Conservation (phyloP, 2,329 filamentous ascomycete genomes). For the Cordyceps militaris region DNA sequence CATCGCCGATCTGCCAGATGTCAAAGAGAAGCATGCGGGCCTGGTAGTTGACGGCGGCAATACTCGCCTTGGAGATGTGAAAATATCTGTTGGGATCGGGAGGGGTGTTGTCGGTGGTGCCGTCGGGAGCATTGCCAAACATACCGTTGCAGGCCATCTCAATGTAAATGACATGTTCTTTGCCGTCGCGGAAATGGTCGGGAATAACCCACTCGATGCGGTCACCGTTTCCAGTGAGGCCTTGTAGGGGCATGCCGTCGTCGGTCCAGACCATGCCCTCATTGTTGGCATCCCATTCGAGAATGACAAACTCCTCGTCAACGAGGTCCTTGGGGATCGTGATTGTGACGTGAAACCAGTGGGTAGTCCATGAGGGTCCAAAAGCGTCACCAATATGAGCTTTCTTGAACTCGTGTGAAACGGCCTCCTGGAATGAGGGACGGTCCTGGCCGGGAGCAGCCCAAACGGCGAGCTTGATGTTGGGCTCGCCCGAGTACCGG, state of each 20-base stretch:
- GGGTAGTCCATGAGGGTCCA: conserved; percentile 93
- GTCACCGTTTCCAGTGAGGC: conserved; percentile 83
- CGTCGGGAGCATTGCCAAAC: conserved; percentile 87
- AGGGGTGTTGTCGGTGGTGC: conserved; percentile 74
- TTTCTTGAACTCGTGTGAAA: conserved; percentile 64
- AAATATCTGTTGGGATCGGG: conserved; percentile 81
- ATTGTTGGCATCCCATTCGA: conserved; percentile 93
- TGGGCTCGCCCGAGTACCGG: conserved; percentile 54
- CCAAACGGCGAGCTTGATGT: conserved; percentile 82
- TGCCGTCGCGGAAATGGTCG: conserved; percentile 70
- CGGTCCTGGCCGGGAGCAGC: conserved; percentile 71
- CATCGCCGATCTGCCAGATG: conserved; percentile 93
- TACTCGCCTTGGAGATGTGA: conserved; percentile 67
- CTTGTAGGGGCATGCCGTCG: conserved; percentile 84
- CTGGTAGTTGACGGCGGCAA: conserved; percentile 81
- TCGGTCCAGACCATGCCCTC: conserved; percentile 93
- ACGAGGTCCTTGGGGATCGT: conserved; percentile 66
- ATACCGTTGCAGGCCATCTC: conserved; percentile 99
- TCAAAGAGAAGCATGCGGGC: conserved; percentile 81
- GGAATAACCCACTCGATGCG: conserved; percentile 88
- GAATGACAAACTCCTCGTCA: conserved; percentile 77
- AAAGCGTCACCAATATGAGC: conserved; percentile 73
- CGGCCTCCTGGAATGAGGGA: conserved; percentile 80
- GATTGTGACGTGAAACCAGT: conserved; percentile 87
- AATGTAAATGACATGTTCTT: conserved; percentile 85